Conservation (phyloP, 2,329 filamentous ascomycete genomes). For the Sarocladium kiliense region DNA sequence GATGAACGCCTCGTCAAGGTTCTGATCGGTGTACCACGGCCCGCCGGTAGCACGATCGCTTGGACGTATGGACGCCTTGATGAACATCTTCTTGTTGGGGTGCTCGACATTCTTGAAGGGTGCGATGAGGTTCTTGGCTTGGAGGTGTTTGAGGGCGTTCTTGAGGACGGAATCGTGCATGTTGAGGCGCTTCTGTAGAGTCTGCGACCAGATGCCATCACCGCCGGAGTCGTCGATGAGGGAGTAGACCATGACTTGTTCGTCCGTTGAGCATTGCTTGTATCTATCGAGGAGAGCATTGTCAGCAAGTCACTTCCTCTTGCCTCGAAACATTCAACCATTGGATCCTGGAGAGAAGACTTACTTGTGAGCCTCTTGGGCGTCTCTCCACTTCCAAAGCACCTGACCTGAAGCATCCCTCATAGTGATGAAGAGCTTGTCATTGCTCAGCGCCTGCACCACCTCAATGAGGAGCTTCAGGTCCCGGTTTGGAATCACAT, state of each 20-base stretch:
- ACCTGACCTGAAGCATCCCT: constrained; percentile 34
- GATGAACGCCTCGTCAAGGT: constrained; percentile 85
- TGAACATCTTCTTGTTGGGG: constrained; percentile 92
- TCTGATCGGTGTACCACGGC: constrained; percentile 89
- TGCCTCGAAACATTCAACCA: not conserved
- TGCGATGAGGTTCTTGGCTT: constrained; percentile 76
- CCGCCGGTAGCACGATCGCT: constrained; percentile 89
- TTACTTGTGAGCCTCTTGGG: constrained; percentile 59
- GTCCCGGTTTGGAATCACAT: constrained; percentile 53
- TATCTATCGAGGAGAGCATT: constrained; percentile 37
- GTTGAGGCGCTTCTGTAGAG: constrained; percentile 72
- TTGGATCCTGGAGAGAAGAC: too few species aligned
- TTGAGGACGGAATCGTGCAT: constrained; percentile 81
- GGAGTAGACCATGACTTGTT: constrained; percentile 79
- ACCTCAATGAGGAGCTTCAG: constrained; percentile 48
- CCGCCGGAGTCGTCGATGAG: constrained; percentile 81
- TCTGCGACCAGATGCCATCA: constrained; percentile 87
- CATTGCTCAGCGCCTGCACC: constrained; percentile 52
- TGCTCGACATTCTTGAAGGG: constrained; percentile 89
- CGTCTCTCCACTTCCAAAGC: constrained; percentile 52
- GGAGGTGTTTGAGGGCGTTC: constrained; percentile 77
- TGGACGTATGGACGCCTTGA: constrained; percentile 78
- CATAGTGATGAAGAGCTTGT: constrained; percentile 51
- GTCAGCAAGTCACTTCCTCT: not conserved
- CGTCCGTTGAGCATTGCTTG: constrained; percentile 59